Evolutionary conservation across 306 rosid species (phyloP).

Genomic region (Boehmeria nivea): DNA sequence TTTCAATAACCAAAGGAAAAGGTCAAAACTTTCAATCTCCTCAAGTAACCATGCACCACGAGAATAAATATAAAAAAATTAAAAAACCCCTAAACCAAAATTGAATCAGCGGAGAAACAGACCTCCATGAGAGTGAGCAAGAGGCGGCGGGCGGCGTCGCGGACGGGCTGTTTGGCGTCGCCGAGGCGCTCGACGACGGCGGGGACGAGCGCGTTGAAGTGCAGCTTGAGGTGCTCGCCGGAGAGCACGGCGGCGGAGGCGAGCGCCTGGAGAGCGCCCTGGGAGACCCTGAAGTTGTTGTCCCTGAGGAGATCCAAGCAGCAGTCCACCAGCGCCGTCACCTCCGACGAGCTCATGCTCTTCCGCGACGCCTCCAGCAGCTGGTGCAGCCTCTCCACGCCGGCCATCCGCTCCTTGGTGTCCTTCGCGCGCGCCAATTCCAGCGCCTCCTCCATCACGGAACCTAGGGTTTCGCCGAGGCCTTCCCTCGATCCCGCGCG

Average conservation of each 20-base stretch:
- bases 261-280: constrained; percentile 89
- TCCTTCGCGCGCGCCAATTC: constrained; percentile 97
- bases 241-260: constrained; percentile 98
- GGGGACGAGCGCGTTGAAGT: constrained; percentile 93
- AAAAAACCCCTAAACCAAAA: no score
- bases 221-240: constrained; percentile 90
- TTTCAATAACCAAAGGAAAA: no score
- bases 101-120: constrained; percentile 1
- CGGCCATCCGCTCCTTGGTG: constrained; percentile 97
- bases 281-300: constrained; percentile 86
- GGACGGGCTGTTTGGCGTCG: constrained; percentile 93
- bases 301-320: constrained; percentile 97
- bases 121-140: constrained; percentile 99
- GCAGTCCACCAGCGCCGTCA: constrained; percentile 74
- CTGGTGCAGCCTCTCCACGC: constrained; percentile 89
- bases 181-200: constrained; percentile 94
- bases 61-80: not conserved
- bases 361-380: constrained; percentile 84
- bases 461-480: constrained; percentile 6
- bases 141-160: constrained; percentile 90
- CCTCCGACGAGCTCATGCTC: constrained; percentile 70
- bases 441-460: constrained; percentile 85
- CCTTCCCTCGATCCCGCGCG: constrained; percentile 40
- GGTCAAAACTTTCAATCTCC: not conserved
- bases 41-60: not conserved